phyloP scores from a whole-genome alignment of 805 yeast species.

The Zygosaccharomyces gambellarensis region DNA sequence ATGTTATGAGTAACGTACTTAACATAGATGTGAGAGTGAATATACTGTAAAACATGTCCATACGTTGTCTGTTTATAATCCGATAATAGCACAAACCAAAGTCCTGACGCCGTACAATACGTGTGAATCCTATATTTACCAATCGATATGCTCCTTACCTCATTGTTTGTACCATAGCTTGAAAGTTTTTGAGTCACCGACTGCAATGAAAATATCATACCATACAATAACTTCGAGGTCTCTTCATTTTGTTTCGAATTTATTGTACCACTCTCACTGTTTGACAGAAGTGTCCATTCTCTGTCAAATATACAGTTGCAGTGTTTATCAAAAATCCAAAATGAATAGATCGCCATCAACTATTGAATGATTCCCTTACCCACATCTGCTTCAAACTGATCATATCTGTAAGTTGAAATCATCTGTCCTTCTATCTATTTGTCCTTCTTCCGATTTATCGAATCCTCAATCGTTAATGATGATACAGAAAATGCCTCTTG shows the following conservation, averaged over 20 bases:
- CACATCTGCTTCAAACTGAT: neutral
- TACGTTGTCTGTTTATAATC: conserved; percentile 43
- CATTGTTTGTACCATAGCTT: conserved; percentile 29
- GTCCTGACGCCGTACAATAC: conserved; percentile 71
- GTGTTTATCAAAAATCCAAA: conserved; percentile 89
- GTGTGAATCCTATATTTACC: conserved; percentile 75
- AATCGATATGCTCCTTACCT: conserved; percentile 47
- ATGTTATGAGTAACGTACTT: conserved; percentile 29
- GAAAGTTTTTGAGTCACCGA: conserved; percentile 60
- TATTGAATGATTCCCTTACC: too few species aligned
- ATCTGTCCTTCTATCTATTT: neutral
- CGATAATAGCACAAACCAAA: conserved; percentile 69
- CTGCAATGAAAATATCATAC: conserved; percentile 73
- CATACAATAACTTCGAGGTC: conserved; percentile 76
- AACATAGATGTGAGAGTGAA: conserved; percentile 32
- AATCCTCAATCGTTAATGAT: too few species aligned
- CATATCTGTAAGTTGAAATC: too few species aligned
- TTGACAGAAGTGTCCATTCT: conserved; percentile 51
- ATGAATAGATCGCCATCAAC: conserved; percentile 62
- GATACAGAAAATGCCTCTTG: neutral
- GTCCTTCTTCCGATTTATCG: neutral
- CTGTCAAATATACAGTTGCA: conserved; percentile 82
- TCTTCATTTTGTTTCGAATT: conserved; percentile 61
- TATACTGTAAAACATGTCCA: conserved; percentile 27
- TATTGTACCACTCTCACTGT: conserved; percentile 35